Evolutionary conservation across 2,329 filamentous ascomycete species (phyloP).

Genomic region (Cytospora leucostoma): DNA sequence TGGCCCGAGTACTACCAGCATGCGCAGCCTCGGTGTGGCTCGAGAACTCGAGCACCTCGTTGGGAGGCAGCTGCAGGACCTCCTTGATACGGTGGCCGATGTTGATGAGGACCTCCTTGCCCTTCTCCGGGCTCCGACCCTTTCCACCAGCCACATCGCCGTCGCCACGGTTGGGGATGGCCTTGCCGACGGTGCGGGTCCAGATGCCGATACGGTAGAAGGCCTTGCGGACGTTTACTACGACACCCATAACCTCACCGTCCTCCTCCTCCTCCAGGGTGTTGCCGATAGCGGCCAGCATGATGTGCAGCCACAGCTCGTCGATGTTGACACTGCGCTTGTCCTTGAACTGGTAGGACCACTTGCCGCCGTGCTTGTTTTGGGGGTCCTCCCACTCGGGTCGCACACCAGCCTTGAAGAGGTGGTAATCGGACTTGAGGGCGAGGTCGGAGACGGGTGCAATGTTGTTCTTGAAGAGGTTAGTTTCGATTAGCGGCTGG

Average conservation of each 20-base stretch:
- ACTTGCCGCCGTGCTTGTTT: slow-evolving; percentile 99
- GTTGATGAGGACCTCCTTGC: slow-evolving; percentile 77
- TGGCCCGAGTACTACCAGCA: slow-evolving; percentile 89
- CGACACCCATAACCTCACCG: slow-evolving; percentile 98
- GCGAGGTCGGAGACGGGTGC: slow-evolving; percentile 92
- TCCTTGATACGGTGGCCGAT: slow-evolving; percentile 95
- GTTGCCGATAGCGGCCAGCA: slow-evolving; percentile 95
- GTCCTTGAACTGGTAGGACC: slow-evolving; percentile 97
- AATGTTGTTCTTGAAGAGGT: slow-evolving; percentile 82
- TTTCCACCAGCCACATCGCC: slow-evolving; percentile 74
- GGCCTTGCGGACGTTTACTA: slow-evolving; percentile 97
- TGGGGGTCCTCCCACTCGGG: slow-evolving; percentile 98
- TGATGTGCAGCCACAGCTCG: slow-evolving; percentile 93
- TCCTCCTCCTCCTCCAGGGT: slow-evolving; percentile 93
- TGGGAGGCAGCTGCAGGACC: slow-evolving; percentile 74
- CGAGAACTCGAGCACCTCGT: slow-evolving; percentile 87
- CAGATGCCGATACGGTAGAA: slow-evolving; percentile 98
- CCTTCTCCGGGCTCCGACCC: slow-evolving; percentile 77
- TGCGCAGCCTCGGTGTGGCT: slow-evolving; percentile 95
- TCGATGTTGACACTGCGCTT: slow-evolving; percentile 92
- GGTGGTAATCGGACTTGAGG: slow-evolving; percentile 98
- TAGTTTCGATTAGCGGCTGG: slow-evolving; percentile 13
- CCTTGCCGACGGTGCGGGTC: slow-evolving; percentile 92
- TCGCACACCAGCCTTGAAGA: slow-evolving; percentile 96
- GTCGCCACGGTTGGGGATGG: slow-evolving; percentile 73